phyloP scores from a whole-genome alignment of 192 early-diverging fungal genomes.

The Backusella tarrabulga region DNA sequence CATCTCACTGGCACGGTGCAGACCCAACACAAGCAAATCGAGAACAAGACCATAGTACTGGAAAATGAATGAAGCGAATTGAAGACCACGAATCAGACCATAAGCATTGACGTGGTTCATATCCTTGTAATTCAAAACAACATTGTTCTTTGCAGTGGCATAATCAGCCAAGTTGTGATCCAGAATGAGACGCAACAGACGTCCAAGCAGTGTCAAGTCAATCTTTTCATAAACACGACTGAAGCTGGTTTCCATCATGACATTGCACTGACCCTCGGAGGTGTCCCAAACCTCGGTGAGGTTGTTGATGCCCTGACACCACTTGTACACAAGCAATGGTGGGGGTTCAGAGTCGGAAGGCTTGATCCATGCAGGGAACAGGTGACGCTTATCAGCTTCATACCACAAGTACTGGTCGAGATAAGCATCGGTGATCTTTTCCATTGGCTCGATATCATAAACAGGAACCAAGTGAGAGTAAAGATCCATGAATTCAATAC shows the following conservation, averaged over 20 bases:
- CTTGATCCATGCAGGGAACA: slow-evolving; percentile 99
- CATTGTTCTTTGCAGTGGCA: slow-evolving; percentile 99
- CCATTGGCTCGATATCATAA: slow-evolving; percentile 98
- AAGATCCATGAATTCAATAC: slow-evolving; percentile 99
- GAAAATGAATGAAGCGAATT: slow-evolving; percentile 97
- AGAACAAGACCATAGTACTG: slow-evolving; percentile 98
- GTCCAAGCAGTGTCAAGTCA: slow-evolving; percentile 93
- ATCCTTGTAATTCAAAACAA: slow-evolving; percentile 96
- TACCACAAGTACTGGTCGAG: slow-evolving; percentile 99
- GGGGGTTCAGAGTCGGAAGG: slow-evolving; percentile 96
- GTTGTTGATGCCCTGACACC: slow-evolving; percentile 98
- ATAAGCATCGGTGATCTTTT: slow-evolving; percentile 99
- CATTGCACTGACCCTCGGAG: slow-evolving; percentile 85
- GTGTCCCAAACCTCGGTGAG: slow-evolving; percentile 95
- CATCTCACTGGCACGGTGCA: slow-evolving; percentile 95
- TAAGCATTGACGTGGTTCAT: slow-evolving; percentile 99
- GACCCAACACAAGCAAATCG: slow-evolving; percentile 91
- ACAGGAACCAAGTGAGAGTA: slow-evolving; percentile 97
- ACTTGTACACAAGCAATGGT: slow-evolving; percentile 96
- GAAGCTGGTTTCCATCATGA: slow-evolving; percentile 94
- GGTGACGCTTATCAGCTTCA: slow-evolving; percentile 94
- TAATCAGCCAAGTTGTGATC: slow-evolving; percentile 99
- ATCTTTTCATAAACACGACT: slow-evolving; percentile 96
- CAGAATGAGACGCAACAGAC: slow-evolving; percentile 90
- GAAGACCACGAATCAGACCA: slow-evolving; percentile 95